Evolutionary conservation across 192 early-diverging fungal species (phyloP), one percentile per base, ranked within the genome.

Genomic region (Globomyces pollinis-pini): DNA sequence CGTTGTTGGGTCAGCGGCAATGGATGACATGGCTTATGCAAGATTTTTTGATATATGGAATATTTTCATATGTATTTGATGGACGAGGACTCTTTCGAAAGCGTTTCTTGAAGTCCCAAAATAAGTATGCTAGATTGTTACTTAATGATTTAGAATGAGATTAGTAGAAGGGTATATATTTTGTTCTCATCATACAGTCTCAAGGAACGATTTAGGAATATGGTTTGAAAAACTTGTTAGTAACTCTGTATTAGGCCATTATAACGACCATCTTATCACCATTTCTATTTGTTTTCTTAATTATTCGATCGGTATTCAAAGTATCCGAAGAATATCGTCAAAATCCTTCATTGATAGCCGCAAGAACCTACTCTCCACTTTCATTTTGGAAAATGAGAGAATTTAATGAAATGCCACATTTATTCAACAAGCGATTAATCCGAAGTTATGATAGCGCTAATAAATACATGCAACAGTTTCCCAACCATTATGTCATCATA

Each of bases 371-470:
- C 56, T 84, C 92, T 0, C 86, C 86, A 6, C 80, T 88, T 50
- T 95, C 95, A 2, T 74, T 78, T 26, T 98, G 90, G 91, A 90
- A 89, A 67, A 89, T 98, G 59, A 84, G 95, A 50, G 93, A 96
- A 72, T 97, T 97, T 63, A 98, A 99, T 69, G 97, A 99, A 65
- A 76, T 97, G 16, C 91, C 94, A 0, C 93, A 99, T 67, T 57
- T 88, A 16, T 94, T 96, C 64, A 68, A 86, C 30, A 65, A 67
- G 21, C 85, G 97, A 11, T 68, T 97, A 16, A 82, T 84, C 57
- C 53, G 78, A 0, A 89, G 87, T 21, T 82, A 91, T 65, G 76
- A 79, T 9, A 64, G 77, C 41, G 93, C 95, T 0, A 81, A 78
- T 30, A 69, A 83, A 59, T 99, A 99, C 67, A 70, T 98, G 38